A percentile compares a stretch with the other conserved stretches of the same genome.
Conservation (phyloP, 2,329 filamentous ascomycete species). For the Verticillium zaregamsianum region DNA sequence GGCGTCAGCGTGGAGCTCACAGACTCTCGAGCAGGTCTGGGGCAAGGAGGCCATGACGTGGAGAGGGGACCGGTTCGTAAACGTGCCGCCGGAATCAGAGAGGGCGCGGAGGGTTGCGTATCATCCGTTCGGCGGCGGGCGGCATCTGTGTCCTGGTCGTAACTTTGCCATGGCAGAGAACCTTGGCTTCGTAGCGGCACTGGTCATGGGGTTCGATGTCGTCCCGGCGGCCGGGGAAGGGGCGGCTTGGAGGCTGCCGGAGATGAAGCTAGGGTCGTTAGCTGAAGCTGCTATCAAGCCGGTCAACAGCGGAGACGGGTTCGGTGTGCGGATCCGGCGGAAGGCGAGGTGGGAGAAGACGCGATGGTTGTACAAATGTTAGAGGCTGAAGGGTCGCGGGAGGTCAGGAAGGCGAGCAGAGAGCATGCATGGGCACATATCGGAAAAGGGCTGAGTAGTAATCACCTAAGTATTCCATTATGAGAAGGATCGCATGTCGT, state of each 20-base stretch:
- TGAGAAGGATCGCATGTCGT: too few species aligned
- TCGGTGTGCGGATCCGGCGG: slow-evolving; percentile 5
- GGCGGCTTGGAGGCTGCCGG: neutral
- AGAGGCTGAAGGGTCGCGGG: neutral
- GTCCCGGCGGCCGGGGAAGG: slow-evolving; percentile 6
- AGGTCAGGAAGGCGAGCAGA: too few species aligned
- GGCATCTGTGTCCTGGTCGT: slow-evolving; percentile 25
- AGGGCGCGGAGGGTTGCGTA: slow-evolving; percentile 17
- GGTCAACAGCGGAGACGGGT: slow-evolving; percentile 3
- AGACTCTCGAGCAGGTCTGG: slow-evolving; percentile 17
- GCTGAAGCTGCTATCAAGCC: slow-evolving; percentile 1
- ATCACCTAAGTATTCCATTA: too few species aligned
- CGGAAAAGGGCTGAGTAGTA: too few species aligned
- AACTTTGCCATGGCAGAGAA: slow-evolving; percentile 26
- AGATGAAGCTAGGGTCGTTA: neutral
- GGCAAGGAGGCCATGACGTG: slow-evolving; percentile 14
- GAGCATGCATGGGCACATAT: too few species aligned
- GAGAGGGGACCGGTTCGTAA: slow-evolving; percentile 14
- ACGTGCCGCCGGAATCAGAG: slow-evolving; percentile 12
- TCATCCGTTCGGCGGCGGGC: slow-evolving; percentile 27
- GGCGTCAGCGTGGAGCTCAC: slow-evolving; percentile 18
- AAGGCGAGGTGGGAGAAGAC: slow-evolving; percentile 8
- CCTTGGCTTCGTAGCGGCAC: slow-evolving; percentile 15
- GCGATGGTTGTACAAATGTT: slow-evolving; percentile 3
- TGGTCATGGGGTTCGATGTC: slow-evolving; percentile 19